A percentile compares a stretch with the other conserved stretches of the same genome.
These are phyloP conservation scores for Lepidium sativum DNA, from an alignment of 345 rosid genomes.

Conservation along the genomic window DNA sequence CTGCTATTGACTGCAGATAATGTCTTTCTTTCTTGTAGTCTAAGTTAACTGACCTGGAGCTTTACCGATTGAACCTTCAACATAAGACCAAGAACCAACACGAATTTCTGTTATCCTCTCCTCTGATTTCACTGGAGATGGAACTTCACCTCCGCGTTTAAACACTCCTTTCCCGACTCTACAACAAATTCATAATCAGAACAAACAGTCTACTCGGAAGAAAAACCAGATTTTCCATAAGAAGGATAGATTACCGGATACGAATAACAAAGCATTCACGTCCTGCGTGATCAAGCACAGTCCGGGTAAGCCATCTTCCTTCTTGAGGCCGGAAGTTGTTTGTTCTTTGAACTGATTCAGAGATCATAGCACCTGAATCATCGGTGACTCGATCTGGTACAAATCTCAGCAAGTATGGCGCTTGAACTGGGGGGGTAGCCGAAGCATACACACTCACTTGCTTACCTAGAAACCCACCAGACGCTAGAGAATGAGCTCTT, in stretches of 20 bases:
- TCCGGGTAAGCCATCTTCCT: conserved; percentile 92
- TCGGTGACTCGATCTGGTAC: conserved; percentile 89
- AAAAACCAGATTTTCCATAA: neutral
- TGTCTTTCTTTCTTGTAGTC: neutral
- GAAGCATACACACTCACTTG: conserved; percentile 46
- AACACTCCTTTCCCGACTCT: conserved; percentile 81
- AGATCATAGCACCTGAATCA: conserved; percentile 90
- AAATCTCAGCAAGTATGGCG: conserved; percentile 71
- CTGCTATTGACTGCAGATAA: neutral
- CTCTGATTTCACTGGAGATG: conserved; percentile 57
- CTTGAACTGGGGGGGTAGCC: conserved; percentile 83
- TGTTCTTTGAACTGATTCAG: conserved; percentile 62
- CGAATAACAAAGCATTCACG: conserved; percentile 79
- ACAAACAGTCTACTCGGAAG: neutral
- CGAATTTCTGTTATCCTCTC: conserved; percentile 72
- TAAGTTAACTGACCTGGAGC: conserved; percentile 66
- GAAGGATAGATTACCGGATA: conserved; percentile 40
- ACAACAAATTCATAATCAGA: neutral
- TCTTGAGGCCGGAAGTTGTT: conserved; percentile 68
- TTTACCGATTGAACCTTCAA: conserved; percentile 80
- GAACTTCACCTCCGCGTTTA: conserved; percentile 80
- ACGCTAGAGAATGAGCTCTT: conserved; percentile 51
- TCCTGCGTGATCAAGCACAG: conserved; percentile 86
- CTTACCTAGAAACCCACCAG: conserved; percentile 42
- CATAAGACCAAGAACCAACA: conserved; percentile 83